Evolutionary conservation across 306 rosid species (phyloP), one percentile per base, ranked within the genome.

Genomic region (Medicago ruthenica): DNA sequence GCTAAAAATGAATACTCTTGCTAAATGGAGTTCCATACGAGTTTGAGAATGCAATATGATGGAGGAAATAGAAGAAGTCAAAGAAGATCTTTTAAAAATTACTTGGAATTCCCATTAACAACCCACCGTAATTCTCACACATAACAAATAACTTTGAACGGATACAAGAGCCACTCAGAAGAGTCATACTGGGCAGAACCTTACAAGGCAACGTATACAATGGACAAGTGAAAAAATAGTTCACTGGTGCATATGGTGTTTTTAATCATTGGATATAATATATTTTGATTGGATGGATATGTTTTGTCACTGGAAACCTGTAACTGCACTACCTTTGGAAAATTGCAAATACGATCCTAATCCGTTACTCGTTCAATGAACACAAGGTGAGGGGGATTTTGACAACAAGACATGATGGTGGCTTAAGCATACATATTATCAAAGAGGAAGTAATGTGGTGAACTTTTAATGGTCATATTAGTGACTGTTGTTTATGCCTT

Each of bases 141-240:
- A 48, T 68, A 27, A 60, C 17, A 70, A 80, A 45, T 20, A 36
- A 37, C 12, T 75, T 68, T 60, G 48, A 63, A 17, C 72, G 40
- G 73, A 31, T 61, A 39, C 40, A 47, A 50, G 27, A 16, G 4
- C 40, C 41, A 36, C 27, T 24, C 27, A 24, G 27, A 47, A 50
- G 18, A 16, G 6, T 50, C 34, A 37, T 20, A 64, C 37, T 58
- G 34, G 62, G 54, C 31, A 70, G 17, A 44, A 63, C 12, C 50
- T 48, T 54, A 61, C 42, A 24, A 22, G 39, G 17, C 65, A 59
- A 12, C 16, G 3, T 22, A 24, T 59, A 22, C 3, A 39, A 59
- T 12, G 40, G 40, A 59, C 60, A 12, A 9, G 37, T 9, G 22
- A 21, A 10, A 21, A 9, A 57, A 21, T 1, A 1, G 36, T 57